phyloP scores from a whole-genome alignment of 2,329 filamentous ascomycete species.

The Elsinoe arachidis region DNA sequence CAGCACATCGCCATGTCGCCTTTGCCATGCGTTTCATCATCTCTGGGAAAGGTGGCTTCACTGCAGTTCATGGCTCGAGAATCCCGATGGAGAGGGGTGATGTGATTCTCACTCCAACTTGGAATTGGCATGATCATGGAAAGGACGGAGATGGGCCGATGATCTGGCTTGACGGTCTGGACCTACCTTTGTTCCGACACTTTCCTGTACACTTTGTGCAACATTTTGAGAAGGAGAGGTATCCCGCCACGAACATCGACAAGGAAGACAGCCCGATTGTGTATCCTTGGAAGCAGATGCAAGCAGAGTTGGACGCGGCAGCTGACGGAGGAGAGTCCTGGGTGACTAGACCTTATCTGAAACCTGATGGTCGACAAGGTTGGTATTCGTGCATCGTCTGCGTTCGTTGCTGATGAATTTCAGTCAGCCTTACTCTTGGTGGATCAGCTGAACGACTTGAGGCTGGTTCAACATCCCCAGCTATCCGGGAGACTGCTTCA shows the following conservation, averaged over 20 bases:
- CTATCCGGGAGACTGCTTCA: constrained; percentile 42
- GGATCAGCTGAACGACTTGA: not conserved
- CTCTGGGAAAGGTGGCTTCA: constrained; percentile 48
- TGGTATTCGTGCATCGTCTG: not conserved
- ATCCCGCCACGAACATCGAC: not conserved
- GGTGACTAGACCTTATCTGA: not conserved
- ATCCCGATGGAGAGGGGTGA: constrained; percentile 35
- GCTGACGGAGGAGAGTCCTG: not conserved
- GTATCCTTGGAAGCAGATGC: not conserved
- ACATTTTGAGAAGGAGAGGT: constrained; percentile 34
- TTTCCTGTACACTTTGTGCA: constrained; percentile 48
- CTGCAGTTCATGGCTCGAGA: constrained; percentile 46
- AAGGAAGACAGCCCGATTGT: not conserved
- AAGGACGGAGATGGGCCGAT: constrained; percentile 43
- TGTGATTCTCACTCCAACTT: not conserved
- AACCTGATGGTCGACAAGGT: not conserved
- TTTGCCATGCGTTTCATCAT: constrained; percentile 41
- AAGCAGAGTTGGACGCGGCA: not conserved
- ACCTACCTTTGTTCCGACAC: constrained; percentile 37
- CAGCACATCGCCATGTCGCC: too few species aligned
- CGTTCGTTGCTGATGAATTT: not conserved
- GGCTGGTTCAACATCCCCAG: constrained; percentile 24
- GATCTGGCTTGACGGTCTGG: constrained; percentile 51
- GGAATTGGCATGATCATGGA: constrained; percentile 52
- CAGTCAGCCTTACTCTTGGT: not conserved